Percentiles rank a stretch among this genome's conserved stretches.
These are phyloP conservation scores for Craspedostauros australis DNA, from an alignment of 108 stramenopile species.

Conservation along the genomic window DNA sequence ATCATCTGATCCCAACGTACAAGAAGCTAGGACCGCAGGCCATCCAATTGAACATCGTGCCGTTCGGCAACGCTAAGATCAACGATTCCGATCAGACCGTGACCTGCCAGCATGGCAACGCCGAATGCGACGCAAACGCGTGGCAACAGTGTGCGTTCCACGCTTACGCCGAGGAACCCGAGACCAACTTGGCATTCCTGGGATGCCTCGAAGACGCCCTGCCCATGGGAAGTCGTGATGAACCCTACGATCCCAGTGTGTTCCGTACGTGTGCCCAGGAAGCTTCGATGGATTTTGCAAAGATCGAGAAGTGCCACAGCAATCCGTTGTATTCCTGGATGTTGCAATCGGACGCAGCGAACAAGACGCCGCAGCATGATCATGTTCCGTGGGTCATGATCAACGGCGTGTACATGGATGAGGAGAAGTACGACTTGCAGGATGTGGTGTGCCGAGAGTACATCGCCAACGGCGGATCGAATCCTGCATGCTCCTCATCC, in stretches of 20 bases:
- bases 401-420: constrained; percentile 17
- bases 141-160: constrained; percentile 38
- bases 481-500: constrained; percentile 20
- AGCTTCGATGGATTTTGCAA: neutral
- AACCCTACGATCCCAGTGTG: constrained; percentile 14
- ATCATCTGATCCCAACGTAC: constrained; percentile 14
- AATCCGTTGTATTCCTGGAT: constrained; percentile 11
- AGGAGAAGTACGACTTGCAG: constrained; percentile 17
- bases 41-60: constrained; percentile 19
- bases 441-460: constrained; percentile 20
- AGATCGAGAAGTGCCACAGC: constrained; percentile 20
- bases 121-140: constrained; percentile 37
- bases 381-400: constrained; percentile 39
- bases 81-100: constrained; percentile 4
- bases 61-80: constrained; percentile 37
- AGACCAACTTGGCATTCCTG: constrained; percentile 14
- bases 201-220: constrained; percentile 21
- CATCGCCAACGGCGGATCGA: constrained; percentile 22
- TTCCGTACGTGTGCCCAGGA: constrained; percentile 17
- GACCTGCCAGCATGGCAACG: constrained; percentile 35
- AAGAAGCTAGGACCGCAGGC: constrained; percentile 7
- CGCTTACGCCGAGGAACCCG: constrained; percentile 6
- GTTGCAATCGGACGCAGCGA: constrained; percentile 15
- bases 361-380: constrained; percentile 25
- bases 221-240: constrained; percentile 37